These are phyloP conservation scores for Phyllosticta citribraziliensis DNA, from an alignment of 2,329 filamentous ascomycete genomes.

Conservation along the genomic window DNA sequence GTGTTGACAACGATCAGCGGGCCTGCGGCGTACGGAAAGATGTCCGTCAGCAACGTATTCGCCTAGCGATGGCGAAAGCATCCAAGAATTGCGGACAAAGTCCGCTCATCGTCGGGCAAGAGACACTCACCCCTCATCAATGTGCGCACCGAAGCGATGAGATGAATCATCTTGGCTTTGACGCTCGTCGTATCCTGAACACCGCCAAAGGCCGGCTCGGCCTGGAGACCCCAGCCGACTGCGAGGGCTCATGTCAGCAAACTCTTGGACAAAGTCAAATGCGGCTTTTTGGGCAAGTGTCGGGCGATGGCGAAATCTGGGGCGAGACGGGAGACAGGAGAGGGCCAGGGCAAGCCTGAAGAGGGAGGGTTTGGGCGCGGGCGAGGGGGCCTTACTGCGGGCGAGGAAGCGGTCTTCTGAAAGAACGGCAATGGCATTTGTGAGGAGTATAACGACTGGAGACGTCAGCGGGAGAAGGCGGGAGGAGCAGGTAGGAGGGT, in stretches of 20 bases:
- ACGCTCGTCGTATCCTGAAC: conserved; percentile 63
- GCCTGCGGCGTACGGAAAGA: conserved; percentile 17
- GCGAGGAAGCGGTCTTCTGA: conserved; percentile 91
- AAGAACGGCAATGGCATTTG: conserved; percentile 88
- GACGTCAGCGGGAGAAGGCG: conserved; percentile 14
- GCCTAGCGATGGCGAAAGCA: background rate
- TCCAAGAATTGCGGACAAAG: background rate
- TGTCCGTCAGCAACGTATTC: background rate
- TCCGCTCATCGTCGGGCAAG: background rate
- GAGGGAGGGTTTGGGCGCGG: background rate
- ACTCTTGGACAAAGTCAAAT: background rate
- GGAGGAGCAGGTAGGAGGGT: conserved; percentile 14
- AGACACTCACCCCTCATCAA: conserved; percentile 74
- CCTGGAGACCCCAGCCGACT: conserved; percentile 69
- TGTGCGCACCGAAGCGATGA: conserved; percentile 83
- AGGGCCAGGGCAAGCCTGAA: background rate
- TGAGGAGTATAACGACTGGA: conserved; percentile 69
- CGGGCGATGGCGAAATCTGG: background rate
- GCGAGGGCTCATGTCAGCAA: background rate
- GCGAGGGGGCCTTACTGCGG: conserved; percentile 47
- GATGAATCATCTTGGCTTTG: conserved; percentile 76
- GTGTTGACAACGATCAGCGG: conserved; percentile 31
- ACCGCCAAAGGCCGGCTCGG: conserved; percentile 71
- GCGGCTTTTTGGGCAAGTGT: background rate
- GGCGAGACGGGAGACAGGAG: too few relatives aligned